These are phyloP conservation scores for Xanthoconium stramineum DNA, from an alignment of 768 basidiomycete species.

Conservation along the genomic window DNA sequence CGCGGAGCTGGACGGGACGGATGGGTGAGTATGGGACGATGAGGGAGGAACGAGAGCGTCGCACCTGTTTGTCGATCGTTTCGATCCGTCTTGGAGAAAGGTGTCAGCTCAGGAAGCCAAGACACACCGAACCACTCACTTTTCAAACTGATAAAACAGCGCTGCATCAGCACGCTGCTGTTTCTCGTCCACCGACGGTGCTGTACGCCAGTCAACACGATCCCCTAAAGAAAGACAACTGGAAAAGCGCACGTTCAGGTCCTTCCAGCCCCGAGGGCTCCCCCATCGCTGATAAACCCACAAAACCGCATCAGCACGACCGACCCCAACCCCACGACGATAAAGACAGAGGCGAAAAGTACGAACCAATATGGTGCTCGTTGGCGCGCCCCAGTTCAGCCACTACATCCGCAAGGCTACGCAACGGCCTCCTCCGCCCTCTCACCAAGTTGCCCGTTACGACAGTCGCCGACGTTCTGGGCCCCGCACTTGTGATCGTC, in stretches of 20 bases:
- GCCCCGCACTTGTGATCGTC: constrained; percentile 1
- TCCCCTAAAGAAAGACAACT: accelerated
- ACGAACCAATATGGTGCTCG: constrained; percentile 31
- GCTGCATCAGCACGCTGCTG: constrained; percentile 45
- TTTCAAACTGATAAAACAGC: constrained; percentile 44
- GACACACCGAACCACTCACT: constrained; percentile 23
- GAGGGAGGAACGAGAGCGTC: background rate
- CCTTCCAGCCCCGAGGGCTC: constrained; percentile 37
- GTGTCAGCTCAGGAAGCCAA: background rate
- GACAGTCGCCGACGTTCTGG: constrained; percentile 2
- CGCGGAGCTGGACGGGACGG: constrained; percentile 38
- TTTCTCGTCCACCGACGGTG: constrained; percentile 45
- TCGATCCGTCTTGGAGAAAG: constrained; percentile 37
- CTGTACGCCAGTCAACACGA: constrained; percentile 8
- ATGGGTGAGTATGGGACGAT: background rate
- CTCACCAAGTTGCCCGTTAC: constrained; percentile 1
- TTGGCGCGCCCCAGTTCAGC: constrained; percentile 40
- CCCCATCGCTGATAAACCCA: constrained; percentile 19
- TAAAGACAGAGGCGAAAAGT: background rate
- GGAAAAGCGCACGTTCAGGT: constrained; percentile 31
- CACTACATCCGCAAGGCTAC: constrained; percentile 43
- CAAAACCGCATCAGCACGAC: background rate
- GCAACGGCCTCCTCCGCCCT: constrained; percentile 36
- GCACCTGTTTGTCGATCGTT: constrained; percentile 46
- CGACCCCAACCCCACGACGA: background rate